phyloP scores from a whole-genome alignment of 345 rosid genomes.

The Lepidium didymum region DNA sequence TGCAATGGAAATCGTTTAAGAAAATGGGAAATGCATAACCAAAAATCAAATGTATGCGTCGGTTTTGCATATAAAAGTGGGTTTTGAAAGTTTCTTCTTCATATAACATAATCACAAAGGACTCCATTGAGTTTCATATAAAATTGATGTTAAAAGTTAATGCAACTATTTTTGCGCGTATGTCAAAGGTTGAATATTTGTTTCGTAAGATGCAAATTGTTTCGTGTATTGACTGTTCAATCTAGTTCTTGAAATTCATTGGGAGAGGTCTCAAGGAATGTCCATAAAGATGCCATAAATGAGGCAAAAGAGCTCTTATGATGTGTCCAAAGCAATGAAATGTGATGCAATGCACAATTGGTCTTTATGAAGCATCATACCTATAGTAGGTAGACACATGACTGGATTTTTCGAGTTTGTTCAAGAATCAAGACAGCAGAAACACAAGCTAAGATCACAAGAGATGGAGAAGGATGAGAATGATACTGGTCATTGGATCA shows the following conservation, averaged over 20 bases:
- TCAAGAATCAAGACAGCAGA: not conserved
- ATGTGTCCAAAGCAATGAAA: not conserved
- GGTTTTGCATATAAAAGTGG: too few species aligned
- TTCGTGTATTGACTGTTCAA: not conserved
- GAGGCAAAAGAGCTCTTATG: not conserved
- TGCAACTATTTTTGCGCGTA: too few species aligned
- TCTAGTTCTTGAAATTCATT: not conserved
- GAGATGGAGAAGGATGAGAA: not conserved
- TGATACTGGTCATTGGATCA: not conserved
- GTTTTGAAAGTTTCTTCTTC: not conserved
- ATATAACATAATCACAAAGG: not conserved
- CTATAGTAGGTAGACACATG: too few species aligned
- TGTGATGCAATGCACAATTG: not conserved
- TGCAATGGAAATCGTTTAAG: too few species aligned
- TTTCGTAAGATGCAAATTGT: not conserved
- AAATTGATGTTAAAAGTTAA: too few species aligned
- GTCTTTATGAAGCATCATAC: not conserved
- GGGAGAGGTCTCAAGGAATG: not conserved
- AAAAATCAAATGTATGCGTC: too few species aligned
- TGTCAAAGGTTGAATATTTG: not conserved
- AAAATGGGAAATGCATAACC: too few species aligned
- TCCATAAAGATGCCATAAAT: not conserved
- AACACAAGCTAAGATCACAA: conserved; percentile 10
- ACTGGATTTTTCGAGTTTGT: not conserved
- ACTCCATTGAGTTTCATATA: not conserved